These are phyloP conservation scores for Amanita thiersii DNA, from an alignment of 768 basidiomycete genomes.

Conservation along the genomic window DNA sequence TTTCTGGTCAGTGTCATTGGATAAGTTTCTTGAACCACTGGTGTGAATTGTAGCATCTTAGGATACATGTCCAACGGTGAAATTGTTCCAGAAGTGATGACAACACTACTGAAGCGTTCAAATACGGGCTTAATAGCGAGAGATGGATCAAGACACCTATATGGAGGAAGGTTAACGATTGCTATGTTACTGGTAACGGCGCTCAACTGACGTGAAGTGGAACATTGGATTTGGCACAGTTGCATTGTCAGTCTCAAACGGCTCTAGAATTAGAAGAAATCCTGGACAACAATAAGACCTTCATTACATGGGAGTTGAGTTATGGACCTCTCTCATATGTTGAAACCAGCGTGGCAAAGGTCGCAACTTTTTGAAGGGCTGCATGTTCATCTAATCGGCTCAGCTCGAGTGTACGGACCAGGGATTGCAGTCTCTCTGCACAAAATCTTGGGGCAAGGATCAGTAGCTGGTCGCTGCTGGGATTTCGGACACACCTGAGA, in stretches of 20 bases:
- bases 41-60: slow-evolving; percentile 97
- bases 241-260: slow-evolving; percentile 97
- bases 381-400: slow-evolving; percentile 87
- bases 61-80: slow-evolving; percentile 99
- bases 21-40: slow-evolving; percentile 95
- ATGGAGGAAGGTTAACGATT: slow-evolving; percentile 8
- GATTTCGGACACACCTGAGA: slow-evolving; percentile 51
- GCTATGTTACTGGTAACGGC: slow-evolving; percentile 1
- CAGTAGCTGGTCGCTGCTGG: neutral
- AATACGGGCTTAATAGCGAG: slow-evolving; percentile 97
- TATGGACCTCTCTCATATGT: slow-evolving; percentile 90
- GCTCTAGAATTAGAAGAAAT: slow-evolving; percentile 93
- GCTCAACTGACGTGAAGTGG: slow-evolving; percentile 70
- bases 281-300: slow-evolving; percentile 38
- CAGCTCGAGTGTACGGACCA: slow-evolving; percentile 88
- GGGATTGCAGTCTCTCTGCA: slow-evolving; percentile 88
- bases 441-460: slow-evolving; percentile 63
- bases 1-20: slow-evolving; percentile 96
- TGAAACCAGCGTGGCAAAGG: slow-evolving; percentile 92
- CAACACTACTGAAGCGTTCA: slow-evolving; percentile 95
- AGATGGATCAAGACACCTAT: slow-evolving; percentile 93
- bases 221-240: slow-evolving; percentile 99
- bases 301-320: neutral
- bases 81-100: slow-evolving; percentile 98
- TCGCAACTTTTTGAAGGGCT: slow-evolving; percentile 89